Conservation (phyloP, 768 basidiomycete genomes). For the Hericium rajendrae region DNA sequence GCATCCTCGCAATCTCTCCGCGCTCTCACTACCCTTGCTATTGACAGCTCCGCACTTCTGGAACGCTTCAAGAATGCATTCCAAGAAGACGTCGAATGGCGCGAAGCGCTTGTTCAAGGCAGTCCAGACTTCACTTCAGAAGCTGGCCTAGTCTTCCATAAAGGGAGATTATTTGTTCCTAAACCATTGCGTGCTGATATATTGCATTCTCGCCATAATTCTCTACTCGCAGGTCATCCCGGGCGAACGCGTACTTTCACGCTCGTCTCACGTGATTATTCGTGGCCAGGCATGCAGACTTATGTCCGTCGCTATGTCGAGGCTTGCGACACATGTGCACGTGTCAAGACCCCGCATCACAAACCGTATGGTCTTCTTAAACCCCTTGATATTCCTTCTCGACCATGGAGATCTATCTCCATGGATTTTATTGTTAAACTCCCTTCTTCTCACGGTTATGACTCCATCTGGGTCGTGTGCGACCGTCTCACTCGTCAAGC, state of each 20-base stretch:
- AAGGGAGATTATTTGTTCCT: slow-evolving; percentile 26
- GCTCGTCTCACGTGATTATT: slow-evolving; percentile 27
- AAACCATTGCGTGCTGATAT: slow-evolving; percentile 20
- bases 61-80: slow-evolving; percentile 14
- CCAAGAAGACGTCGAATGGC: slow-evolving; percentile 12
- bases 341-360: slow-evolving; percentile 19
- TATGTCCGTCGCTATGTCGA: slow-evolving; percentile 23
- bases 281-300: slow-evolving; percentile 26
- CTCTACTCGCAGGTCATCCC: slow-evolving; percentile 30
- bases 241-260: slow-evolving; percentile 26
- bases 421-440: slow-evolving; percentile 18
- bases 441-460: slow-evolving; percentile 12
- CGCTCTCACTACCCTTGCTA: slow-evolving; percentile 15
- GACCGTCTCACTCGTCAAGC: slow-evolving; percentile 3
- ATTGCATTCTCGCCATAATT: slow-evolving; percentile 27
- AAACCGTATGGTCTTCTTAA: slow-evolving; percentile 21
- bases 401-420: slow-evolving; percentile 13
- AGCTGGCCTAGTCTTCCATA: slow-evolving; percentile 16
- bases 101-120: slow-evolving; percentile 9
- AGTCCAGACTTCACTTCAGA: slow-evolving; percentile 7
- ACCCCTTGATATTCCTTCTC: slow-evolving; percentile 22
- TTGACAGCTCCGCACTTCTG: slow-evolving; percentile 15
- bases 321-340: slow-evolving; percentile 21
- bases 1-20: background rate
- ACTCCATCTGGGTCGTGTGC: background rate